Evolutionary conservation across 345 rosid genomes (phyloP), one percentile per base, ranked within the genome.

Genomic region (Eucalyptus polyanthemos): DNA sequence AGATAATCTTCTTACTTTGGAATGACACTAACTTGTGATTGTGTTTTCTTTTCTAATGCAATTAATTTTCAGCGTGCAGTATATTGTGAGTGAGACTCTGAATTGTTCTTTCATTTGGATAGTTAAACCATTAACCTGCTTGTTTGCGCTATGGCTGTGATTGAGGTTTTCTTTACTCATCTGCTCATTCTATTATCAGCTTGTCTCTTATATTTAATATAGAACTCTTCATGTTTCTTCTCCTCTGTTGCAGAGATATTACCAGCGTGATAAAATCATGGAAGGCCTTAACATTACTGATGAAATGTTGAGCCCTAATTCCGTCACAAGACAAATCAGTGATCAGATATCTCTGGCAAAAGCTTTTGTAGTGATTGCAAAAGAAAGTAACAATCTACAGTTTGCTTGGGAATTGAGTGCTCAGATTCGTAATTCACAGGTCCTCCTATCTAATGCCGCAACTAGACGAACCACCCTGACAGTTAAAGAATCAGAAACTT

Each of bases 401-500:
- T 96, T 96, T 92, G 99, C 99, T 29, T 97, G 99, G 99, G 99
- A 96, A 87, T 90, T 97, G 89, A 96, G 99, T 90, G 98, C 99
- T 50, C 99, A 97, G 92, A 97, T 97, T 90, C 98, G 98, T 69
- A 95, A 94, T 89, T 96, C 97, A 6, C 99, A 96, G 93, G 88
- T 92, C 90, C 96, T 97, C 53, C 94, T 97, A 80, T 97, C 99
- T 4, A 93, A 76, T 90, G 97, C 97, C 87, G 98, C 99, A 69
- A 93, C 94, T 83, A 93, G 98, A 89, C 94, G 98, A 86, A 90
- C 88, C 76, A 96, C 99, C 50, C 92, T 97, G 88, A 95, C 97
- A 15, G 89, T 92, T 15, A 88, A 93, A 54, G 99, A 96, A 92
- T 94, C 98, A 24, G 99, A 95, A 86, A 89, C 96, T 89, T 97